Evolutionary conservation across 176 grass and related monocot species (phyloP).

Genomic region (Ananas comosus): DNA sequence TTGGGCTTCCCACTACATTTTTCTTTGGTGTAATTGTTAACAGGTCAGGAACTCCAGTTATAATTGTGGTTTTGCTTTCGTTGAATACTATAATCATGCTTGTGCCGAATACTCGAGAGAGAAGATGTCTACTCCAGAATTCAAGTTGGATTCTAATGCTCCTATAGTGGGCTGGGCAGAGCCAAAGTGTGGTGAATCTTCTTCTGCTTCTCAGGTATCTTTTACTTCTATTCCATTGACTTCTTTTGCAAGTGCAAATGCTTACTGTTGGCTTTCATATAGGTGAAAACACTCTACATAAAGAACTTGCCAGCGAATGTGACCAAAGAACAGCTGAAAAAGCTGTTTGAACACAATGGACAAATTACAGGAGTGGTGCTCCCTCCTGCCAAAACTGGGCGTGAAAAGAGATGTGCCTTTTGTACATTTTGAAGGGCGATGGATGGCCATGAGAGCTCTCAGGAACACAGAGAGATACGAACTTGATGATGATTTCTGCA

Average conservation of each 20-base stretch:
- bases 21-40: conserved; percentile 1
- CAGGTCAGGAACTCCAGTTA: conserved; percentile 36
- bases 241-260: background rate
- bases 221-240: background rate
- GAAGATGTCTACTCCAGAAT: conserved; percentile 66
- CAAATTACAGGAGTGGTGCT: conserved; percentile 70
- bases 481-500: conserved; percentile 43
- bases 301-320: conserved; percentile 87
- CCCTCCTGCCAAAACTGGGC: conserved; percentile 64
- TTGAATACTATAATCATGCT: conserved; percentile 87
- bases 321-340: conserved; percentile 50
- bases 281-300: conserved; percentile 76
- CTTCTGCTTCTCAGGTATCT: conserved; percentile 45
- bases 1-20: background rate
- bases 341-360: conserved; percentile 66
- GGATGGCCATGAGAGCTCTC: conserved; percentile 68
- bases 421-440: conserved; percentile 70
- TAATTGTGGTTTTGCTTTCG: conserved; percentile 66
- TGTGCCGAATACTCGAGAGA: conserved; percentile 77
- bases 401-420: conserved; percentile 82
- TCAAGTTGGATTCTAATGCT: conserved; percentile 70
- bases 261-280: conserved; percentile 2
- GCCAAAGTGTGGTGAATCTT: conserved; percentile 41
- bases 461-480: conserved; percentile 67
- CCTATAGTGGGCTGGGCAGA: conserved; percentile 80